A percentile compares a stretch with the other conserved stretches of the same genome.
Evolutionary conservation across 169 alveolate species (phyloP).

Genomic region (Neospora caninum): DNA sequence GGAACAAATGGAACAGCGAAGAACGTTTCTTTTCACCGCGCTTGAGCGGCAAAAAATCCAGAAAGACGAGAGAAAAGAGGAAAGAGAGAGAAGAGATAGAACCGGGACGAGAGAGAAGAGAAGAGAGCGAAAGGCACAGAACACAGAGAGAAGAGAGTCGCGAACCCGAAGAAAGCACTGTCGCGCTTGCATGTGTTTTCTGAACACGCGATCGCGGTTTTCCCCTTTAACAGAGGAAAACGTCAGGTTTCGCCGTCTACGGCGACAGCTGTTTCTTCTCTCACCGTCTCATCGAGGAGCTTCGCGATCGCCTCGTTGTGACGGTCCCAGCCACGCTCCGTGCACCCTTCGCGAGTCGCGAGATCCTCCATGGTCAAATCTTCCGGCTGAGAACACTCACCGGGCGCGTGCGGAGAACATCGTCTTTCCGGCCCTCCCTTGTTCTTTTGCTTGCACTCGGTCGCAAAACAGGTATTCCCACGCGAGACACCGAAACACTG

Average conservation of each 20-base stretch:
- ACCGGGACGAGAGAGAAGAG: background rate
- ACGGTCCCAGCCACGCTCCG: constrained; percentile 29
- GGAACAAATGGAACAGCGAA: background rate
- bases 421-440: too few species aligned
- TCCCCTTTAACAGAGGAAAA: background rate
- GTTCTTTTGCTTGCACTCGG: too few species aligned
- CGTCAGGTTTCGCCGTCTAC: background rate
- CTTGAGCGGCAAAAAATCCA: background rate
- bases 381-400: constrained; percentile 6
- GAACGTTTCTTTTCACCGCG: background rate
- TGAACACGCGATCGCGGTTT: background rate
- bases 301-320: background rate
- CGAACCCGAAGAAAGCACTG: background rate
- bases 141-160: background rate
- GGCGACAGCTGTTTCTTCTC: background rate
- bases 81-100: background rate
- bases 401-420: too few species aligned
- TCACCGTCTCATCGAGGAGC: constrained; percentile 15
- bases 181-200: background rate
- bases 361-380: background rate
- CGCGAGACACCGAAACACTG: too few species aligned
- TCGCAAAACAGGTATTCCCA: too few species aligned
- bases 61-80: background rate
- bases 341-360: constrained; percentile 24
- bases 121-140: background rate